Conservation (phyloP, 257 asterid genomes). For the Solanum sejunctum region DNA sequence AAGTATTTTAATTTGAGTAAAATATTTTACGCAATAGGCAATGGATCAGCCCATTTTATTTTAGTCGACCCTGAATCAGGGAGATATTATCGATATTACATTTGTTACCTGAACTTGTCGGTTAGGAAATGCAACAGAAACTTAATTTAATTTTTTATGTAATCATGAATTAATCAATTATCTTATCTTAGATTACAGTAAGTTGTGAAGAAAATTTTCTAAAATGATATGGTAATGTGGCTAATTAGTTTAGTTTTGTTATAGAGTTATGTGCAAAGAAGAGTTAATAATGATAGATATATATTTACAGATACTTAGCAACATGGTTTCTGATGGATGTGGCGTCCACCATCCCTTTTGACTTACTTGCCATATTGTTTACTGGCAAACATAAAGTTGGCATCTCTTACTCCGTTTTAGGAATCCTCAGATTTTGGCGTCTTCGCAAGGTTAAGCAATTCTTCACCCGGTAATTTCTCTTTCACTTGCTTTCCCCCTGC, state of each 20-base stretch:
- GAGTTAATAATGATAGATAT: not conserved
- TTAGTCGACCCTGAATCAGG: not conserved
- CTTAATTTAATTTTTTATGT: not conserved
- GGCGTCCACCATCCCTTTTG: slow-evolving; percentile 83
- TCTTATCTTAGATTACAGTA: not conserved
- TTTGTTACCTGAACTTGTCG: not conserved
- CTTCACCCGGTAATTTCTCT: slow-evolving; percentile 49
- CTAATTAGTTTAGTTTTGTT: not conserved
- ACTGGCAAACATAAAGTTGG: slow-evolving; percentile 50
- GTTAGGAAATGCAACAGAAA: not conserved
- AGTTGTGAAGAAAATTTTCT: not conserved
- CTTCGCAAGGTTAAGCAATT: slow-evolving; percentile 70
- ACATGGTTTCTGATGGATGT: slow-evolving; percentile 95
- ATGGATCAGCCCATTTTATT: not conserved
- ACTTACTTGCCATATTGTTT: slow-evolving; percentile 41
- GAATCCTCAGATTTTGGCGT: slow-evolving; percentile 89
- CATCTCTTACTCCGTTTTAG: slow-evolving; percentile 54
- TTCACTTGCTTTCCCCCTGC: not conserved
- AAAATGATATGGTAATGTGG: not conserved
- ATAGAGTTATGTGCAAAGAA: not conserved
- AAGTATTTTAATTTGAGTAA: not conserved
- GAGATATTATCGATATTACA: not conserved
- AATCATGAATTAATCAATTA: not conserved
- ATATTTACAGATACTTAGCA: slow-evolving; percentile 50
- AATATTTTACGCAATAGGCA: not conserved